A percentile compares a stretch with the other conserved stretches of the same genome.
Evolutionary conservation across 176 grass and related monocot species (phyloP).

Genomic region (Oryza coarctata): DNA sequence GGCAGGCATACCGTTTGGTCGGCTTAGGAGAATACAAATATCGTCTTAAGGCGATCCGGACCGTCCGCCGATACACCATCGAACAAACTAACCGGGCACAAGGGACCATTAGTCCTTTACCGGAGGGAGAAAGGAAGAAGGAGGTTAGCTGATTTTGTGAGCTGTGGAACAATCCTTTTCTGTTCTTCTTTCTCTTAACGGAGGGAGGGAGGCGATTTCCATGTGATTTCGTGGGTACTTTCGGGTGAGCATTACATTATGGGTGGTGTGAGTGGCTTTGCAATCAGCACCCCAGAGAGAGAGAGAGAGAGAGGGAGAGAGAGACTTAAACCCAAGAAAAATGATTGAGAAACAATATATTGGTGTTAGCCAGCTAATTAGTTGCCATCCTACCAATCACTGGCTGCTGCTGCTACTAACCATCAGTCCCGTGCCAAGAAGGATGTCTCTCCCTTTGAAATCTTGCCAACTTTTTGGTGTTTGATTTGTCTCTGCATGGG

Average conservation of each 20-base stretch:
- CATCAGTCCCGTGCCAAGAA: conserved; percentile 27
- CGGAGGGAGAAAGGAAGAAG: background rate
- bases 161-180: background rate
- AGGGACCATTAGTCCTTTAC: background rate
- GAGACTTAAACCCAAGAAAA: background rate
- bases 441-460: background rate
- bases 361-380: conserved; percentile 1
- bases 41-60: background rate
- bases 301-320: background rate
- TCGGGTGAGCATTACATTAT: background rate
- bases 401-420: background rate
- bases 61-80: background rate
- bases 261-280: background rate
- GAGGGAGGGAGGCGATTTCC: background rate
- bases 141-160: background rate
- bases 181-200: background rate
- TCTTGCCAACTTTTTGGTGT: background rate
- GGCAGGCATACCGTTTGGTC: no score
- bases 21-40: no score
- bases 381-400: background rate
- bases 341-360: conserved; percentile 7
- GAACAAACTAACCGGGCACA: no score
- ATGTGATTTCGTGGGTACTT: conserved; percentile 26
- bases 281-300: background rate
- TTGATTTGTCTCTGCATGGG: background rate